Conservation (phyloP, 2,329 filamentous ascomycete species). For the Hirsutella rhossiliensis region DNA sequence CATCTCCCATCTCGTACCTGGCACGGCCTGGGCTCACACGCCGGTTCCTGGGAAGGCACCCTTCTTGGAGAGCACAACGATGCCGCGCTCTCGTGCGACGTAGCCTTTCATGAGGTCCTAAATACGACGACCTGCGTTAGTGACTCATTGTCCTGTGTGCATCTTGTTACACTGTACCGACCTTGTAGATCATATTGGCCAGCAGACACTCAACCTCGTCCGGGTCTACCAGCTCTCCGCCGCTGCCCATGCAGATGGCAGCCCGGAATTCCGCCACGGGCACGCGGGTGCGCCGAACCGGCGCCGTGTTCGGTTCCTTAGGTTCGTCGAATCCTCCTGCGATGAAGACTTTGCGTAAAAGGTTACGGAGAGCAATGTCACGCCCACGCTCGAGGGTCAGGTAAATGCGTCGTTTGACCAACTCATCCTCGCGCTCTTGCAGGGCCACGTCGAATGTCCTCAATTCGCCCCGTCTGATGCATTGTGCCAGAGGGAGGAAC, state of each 20-base stretch:
- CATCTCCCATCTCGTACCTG: too few relatives aligned
- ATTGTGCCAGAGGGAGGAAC: constrained; percentile 65
- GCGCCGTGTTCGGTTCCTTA: constrained; percentile 53
- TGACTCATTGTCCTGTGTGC: constrained; percentile 1
- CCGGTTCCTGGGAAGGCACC: constrained; percentile 91
- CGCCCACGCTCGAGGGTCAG: constrained; percentile 85
- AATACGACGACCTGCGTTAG: constrained; percentile 12
- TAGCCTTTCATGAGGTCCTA: constrained; percentile 96
- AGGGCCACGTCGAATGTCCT: constrained; percentile 75
- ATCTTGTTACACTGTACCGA: constrained; percentile 23
- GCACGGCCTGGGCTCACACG: constrained; percentile 30
- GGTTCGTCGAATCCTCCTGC: constrained; percentile 68
- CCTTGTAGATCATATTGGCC: constrained; percentile 98
- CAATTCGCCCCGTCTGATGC: constrained; percentile 75
- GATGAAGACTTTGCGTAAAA: constrained; percentile 84
- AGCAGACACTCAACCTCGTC: constrained; percentile 95
- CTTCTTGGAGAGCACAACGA: constrained; percentile 85
- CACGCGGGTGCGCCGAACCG: constrained; percentile 62
- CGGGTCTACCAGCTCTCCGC: constrained; percentile 55
- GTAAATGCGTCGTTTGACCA: constrained; percentile 88
- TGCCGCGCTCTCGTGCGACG: constrained; percentile 80
- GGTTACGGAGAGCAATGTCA: constrained; percentile 82
- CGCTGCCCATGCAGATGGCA: constrained; percentile 64
- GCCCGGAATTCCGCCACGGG: constrained; percentile 75
- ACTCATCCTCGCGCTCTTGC: constrained; percentile 73